phyloP scores from a whole-genome alignment of 768 basidiomycete genomes.

The Auriscalpium orientale region DNA sequence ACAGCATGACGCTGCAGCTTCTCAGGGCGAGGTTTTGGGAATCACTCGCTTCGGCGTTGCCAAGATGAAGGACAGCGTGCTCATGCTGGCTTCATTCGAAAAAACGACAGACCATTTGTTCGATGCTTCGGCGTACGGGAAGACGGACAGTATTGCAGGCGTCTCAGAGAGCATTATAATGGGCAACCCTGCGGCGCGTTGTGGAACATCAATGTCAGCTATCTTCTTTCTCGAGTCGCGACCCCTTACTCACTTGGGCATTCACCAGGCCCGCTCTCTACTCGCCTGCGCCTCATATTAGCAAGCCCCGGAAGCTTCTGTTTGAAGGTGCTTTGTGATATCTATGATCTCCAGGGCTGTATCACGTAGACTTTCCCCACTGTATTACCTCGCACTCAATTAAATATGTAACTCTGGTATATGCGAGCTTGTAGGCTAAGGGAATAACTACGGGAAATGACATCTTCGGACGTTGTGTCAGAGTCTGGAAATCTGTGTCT shows the following conservation, averaged over 20 bases:
- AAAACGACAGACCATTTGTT: conserved; percentile 99
- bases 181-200: conserved; percentile 92
- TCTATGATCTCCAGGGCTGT: no score
- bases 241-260: background rate
- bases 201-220: conserved; percentile 87
- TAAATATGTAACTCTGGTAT: no score
- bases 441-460: no score
- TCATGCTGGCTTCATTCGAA: conserved; percentile 99
- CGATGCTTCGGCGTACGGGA: conserved; percentile 93
- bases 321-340: conserved; percentile 32
- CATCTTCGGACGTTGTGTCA: no score
- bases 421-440: no score
- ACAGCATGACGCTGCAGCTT: background rate
- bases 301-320: conserved; percentile 30
- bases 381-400: no score
- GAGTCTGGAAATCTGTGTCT: no score
- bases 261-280: conserved; percentile 31
- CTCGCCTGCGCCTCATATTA: conserved; percentile 27
- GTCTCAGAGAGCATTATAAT: conserved; percentile 99
- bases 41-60: conserved; percentile 99
- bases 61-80: conserved; percentile 98
- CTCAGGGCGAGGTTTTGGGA: conserved; percentile 90
- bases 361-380: no score
- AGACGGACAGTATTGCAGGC: conserved; percentile 90
- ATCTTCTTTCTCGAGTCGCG: background rate